Conservation (phyloP, 2,329 filamentous ascomycete genomes). For the Fusarium solani-melongenae region DNA sequence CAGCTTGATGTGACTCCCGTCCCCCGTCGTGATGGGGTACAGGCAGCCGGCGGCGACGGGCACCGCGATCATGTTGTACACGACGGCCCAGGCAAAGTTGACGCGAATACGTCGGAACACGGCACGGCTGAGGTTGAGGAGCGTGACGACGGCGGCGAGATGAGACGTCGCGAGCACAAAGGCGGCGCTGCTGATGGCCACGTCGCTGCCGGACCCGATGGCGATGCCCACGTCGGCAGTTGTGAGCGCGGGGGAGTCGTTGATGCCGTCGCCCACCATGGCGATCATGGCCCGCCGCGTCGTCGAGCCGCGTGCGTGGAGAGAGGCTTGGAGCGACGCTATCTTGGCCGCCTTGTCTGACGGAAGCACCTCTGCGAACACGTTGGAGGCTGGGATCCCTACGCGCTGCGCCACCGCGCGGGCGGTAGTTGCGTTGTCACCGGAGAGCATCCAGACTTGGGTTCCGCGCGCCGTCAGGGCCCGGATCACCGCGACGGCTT, state of each 20-base stretch:
- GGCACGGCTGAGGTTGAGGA: slow-evolving; percentile 75
- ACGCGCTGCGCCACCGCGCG: slow-evolving; percentile 79
- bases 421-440: slow-evolving; percentile 89
- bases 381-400: slow-evolving; percentile 77
- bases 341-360: slow-evolving; percentile 83
- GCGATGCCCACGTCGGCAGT: slow-evolving; percentile 87
- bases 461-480: slow-evolving; percentile 74
- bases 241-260: slow-evolving; percentile 85
- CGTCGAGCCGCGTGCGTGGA: slow-evolving; percentile 51
- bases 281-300: slow-evolving; percentile 68
- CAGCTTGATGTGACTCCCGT: slow-evolving; percentile 68
- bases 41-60: slow-evolving; percentile 85
- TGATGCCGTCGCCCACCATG: slow-evolving; percentile 92
- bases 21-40: slow-evolving; percentile 64
- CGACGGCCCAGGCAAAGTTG: slow-evolving; percentile 87
- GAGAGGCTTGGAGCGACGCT: slow-evolving; percentile 67
- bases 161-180: slow-evolving; percentile 84
- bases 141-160: slow-evolving; percentile 75
- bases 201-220: slow-evolving; percentile 84
- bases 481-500: slow-evolving; percentile 73
- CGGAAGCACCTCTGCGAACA: slow-evolving; percentile 89
- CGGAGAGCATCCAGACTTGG: slow-evolving; percentile 91
- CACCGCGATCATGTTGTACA: slow-evolving; percentile 84
- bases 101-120: slow-evolving; percentile 84
- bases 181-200: slow-evolving; percentile 82